Percentiles rank a stretch among this genome's conserved stretches.
Conservation (phyloP, 2,329 filamentous ascomycete genomes). For the Cadophora sp. region DNA sequence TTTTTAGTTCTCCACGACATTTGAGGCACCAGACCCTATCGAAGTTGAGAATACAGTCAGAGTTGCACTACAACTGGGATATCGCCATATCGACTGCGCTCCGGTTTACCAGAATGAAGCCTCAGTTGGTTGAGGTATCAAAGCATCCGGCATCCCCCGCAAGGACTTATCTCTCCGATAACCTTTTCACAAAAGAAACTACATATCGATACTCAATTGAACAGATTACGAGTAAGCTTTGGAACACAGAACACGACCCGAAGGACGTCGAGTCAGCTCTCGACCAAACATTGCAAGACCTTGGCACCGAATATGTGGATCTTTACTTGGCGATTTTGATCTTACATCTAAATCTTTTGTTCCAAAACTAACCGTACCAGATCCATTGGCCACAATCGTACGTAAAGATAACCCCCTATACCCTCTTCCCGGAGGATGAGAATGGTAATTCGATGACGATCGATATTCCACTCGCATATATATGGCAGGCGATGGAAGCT, state of each 20-base stretch:
- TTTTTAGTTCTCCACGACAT: constrained; percentile 1
- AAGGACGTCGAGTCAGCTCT: constrained; percentile 50
- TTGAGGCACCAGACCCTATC: neutral
- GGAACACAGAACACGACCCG: constrained; percentile 9
- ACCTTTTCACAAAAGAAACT: neutral
- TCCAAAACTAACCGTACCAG: neutral
- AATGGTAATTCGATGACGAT: neutral
- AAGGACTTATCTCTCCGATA: constrained; percentile 59
- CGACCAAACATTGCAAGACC: constrained; percentile 63
- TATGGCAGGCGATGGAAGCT: constrained; percentile 7
- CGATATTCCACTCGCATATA: neutral
- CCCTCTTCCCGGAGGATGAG: neutral
- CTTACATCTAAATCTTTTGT: neutral
- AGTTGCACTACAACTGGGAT: neutral
- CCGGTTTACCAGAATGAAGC: constrained; percentile 66
- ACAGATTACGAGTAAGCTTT: constrained; percentile 16
- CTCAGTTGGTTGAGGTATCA: constrained; percentile 74
- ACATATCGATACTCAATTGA: neutral
- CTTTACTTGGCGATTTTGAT: constrained; percentile 62
- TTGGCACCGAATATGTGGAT: constrained; percentile 73
- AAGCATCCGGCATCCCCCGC: constrained; percentile 66
- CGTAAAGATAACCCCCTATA: neutral
- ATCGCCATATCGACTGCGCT: constrained; percentile 14
- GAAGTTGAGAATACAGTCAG: constrained; percentile 14
- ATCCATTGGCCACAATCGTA: constrained; percentile 11